These are phyloP conservation scores for Alnus glutinosa DNA, from an alignment of 306 rosid genomes.

Conservation along the genomic window DNA sequence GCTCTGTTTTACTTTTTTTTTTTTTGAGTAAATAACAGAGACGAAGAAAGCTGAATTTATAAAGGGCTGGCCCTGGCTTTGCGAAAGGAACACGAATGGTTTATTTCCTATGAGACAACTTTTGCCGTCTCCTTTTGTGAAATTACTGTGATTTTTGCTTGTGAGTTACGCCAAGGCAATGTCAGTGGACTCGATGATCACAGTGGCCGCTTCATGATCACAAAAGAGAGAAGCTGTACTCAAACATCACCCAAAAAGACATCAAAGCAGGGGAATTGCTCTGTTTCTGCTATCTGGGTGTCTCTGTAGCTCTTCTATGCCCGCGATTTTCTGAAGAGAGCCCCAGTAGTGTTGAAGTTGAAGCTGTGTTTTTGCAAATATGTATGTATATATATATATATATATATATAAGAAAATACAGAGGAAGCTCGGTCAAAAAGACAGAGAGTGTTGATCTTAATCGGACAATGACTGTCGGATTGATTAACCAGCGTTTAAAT, in stretches of 20 bases:
- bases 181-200: conserved; percentile 26
- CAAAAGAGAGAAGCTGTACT: conserved; percentile 9
- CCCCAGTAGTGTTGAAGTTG: neutral
- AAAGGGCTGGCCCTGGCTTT: conserved; percentile 32
- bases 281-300: neutral
- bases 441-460: conserved; percentile 30
- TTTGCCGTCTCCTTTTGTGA: conserved; percentile 2
- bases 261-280: conserved; percentile 17
- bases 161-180: conserved; percentile 51
- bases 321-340: neutral
- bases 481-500: neutral
- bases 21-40: neutral
- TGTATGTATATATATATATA: too few species aligned
- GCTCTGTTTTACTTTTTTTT: neutral
- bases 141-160: conserved; percentile 54
- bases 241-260: conserved; percentile 23
- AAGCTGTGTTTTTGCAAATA: conserved; percentile 2
- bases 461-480: conserved; percentile 26
- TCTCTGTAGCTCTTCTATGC: neutral
- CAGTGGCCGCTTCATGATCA: conserved; percentile 22
- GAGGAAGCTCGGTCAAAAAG: conserved; percentile 27
- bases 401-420: neutral
- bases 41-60: conserved; percentile 19
- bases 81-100: conserved; percentile 63
- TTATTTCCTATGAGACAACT: conserved; percentile 9